Percentiles rank a stretch among this genome's conserved stretches.
phyloP scores from a whole-genome alignment of 208 protist species.

The Leishmania mexicana region DNA sequence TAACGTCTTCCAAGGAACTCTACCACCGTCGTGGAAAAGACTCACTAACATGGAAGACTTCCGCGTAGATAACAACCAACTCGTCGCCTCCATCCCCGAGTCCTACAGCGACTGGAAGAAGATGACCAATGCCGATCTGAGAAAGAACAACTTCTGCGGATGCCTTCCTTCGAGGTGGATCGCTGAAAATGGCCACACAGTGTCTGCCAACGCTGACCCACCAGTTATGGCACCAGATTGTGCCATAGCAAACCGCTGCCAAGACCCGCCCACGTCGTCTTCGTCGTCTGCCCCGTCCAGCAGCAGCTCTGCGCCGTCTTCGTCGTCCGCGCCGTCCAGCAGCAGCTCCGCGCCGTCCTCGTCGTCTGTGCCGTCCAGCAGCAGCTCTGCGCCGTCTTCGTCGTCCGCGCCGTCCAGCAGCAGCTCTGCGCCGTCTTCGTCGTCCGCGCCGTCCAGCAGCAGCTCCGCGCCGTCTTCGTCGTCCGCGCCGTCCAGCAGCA shows the following conservation, averaged over 20 bases:
- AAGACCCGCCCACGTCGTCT: background rate
- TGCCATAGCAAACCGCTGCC: background rate
- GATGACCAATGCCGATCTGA: background rate
- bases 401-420: too few species aligned
- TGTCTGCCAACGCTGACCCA: background rate
- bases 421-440: too few species aligned
- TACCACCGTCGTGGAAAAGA: background rate
- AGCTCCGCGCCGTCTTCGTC: too few species aligned
- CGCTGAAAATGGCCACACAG: too few species aligned
- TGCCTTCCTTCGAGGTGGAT: background rate
- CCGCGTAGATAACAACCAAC: background rate
- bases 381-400: too few species aligned
- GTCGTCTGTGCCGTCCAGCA: too few species aligned
- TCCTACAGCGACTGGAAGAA: background rate
- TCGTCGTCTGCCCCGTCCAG: too few species aligned
- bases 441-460: too few species aligned
- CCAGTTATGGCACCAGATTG: background rate
- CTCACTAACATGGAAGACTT: background rate
- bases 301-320: background rate
- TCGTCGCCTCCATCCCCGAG: background rate
- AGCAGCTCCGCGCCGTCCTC: too few species aligned
- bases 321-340: too few species aligned
- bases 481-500: too few species aligned
- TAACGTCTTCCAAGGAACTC: background rate
- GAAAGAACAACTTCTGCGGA: background rate